A percentile compares a stretch with the other conserved stretches of the same genome.
These are phyloP conservation scores for Dillenia turbinata DNA, from an alignment of 164 flowering plant species.

Conservation along the genomic window DNA sequence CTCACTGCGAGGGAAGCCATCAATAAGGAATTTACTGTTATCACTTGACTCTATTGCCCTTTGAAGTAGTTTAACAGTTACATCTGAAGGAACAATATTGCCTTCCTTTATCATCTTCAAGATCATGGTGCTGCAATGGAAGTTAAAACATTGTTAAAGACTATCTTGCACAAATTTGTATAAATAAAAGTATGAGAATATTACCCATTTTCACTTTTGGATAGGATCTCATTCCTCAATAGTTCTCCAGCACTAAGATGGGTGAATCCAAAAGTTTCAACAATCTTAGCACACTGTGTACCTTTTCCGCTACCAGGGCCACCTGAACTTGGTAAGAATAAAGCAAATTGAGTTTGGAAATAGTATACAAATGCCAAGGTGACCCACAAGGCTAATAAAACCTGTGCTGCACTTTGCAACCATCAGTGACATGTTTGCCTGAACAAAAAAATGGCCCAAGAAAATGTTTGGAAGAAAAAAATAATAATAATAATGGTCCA, in stretches of 20 bases:
- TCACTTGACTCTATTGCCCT: constrained; percentile 63
- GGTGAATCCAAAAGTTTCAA: constrained; percentile 52
- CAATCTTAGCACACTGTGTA: constrained; percentile 62
- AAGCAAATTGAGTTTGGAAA: constrained; percentile 30
- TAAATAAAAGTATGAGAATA: background rate
- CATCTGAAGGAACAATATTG: constrained; percentile 84
- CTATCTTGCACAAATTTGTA: background rate
- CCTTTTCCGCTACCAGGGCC: constrained; percentile 80
- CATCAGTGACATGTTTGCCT: too few relatives aligned
- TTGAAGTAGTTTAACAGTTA: constrained; percentile 70
- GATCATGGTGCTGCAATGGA: constrained; percentile 60
- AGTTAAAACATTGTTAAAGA: constrained; percentile 7
- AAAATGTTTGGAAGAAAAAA: too few relatives aligned
- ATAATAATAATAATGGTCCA: too few relatives aligned
- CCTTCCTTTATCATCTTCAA: constrained; percentile 75
- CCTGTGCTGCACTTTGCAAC: background rate
- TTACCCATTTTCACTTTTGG: constrained; percentile 68
- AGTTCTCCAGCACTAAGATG: constrained; percentile 95
- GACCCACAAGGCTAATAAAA: background rate
- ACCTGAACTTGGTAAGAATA: constrained; percentile 71
- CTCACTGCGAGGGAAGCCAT: constrained; percentile 93
- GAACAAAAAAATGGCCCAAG: too few relatives aligned
- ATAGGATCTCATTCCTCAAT: constrained; percentile 66
- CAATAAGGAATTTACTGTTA: constrained; percentile 70
- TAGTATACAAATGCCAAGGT: constrained; percentile 45